Evolutionary conservation across 495 filamentous ascomycete genomes (phyloP), one percentile per base, ranked within the genome.

Genomic region (Lepraria neglecta): DNA sequence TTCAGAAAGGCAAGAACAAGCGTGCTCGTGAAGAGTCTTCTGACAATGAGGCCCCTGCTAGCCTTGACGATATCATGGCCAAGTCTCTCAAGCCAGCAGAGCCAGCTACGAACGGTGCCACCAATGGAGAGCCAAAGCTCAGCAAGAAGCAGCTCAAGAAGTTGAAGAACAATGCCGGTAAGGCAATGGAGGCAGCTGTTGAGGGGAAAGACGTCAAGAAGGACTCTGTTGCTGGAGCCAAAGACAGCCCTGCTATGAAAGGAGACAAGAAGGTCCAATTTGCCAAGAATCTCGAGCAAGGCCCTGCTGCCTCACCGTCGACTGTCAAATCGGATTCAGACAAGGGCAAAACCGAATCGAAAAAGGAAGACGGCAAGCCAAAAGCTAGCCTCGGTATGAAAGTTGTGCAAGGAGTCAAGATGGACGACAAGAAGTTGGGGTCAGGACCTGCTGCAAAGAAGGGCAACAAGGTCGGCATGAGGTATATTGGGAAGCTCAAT

Each of bases 81-180:
- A 90, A 95, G 74, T 74, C 76, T n/a, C 64, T 77, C 60, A 84
- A 84, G 72, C 69, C 77, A 55, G 71, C 74, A 57, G 75, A 77
- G 63, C 69, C 78, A 10, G 76, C 79, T 61, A 75, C 80, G 64
- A 87, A 87, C 68, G 81, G 77, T 67, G 81, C 80, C 63, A 75
- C 81, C 63, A 87, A 87, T 69, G 81, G 77, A 65, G 82, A 84
- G 62, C 69, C 74, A 50, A 80, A 77, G 68, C 80, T 95, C 56
- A 92, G 85, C 81, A 96, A 97, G 83, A 97, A 96, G 79, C 90
- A 98, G 74, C 84, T 86, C 68, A 97, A 99, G 85, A 99, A 97
- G 82, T 80, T 95, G 24, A 97, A 97, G 87, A 95, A 94, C 78
- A 97, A 96, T 78, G 87, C 92, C 70, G 92, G 92, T 51, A 85